Evolutionary conservation across 2,329 filamentous ascomycete species (phyloP).

Genomic region (Aspergillus fumigatiaffinis): DNA sequence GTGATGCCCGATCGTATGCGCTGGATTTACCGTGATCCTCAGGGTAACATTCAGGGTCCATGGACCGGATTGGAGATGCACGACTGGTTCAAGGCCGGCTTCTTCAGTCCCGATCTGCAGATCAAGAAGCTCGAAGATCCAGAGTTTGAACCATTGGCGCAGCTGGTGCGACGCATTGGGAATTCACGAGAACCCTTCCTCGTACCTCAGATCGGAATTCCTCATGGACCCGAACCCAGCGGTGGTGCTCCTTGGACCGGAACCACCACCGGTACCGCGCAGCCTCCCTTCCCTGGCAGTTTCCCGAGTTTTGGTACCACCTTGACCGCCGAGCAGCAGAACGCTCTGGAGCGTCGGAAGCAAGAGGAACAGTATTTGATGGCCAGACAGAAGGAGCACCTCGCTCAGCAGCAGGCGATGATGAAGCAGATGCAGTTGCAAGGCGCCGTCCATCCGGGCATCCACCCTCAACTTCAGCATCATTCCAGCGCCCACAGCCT

Average conservation of each 20-base stretch:
- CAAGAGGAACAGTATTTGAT: slow-evolving; percentile 98
- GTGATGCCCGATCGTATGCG: slow-evolving; percentile 99
- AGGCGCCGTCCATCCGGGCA: slow-evolving; percentile 45
- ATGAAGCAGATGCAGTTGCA: slow-evolving; percentile 69
- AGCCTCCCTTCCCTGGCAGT: slow-evolving; percentile 85
- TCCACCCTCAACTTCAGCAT: slow-evolving; percentile 70
- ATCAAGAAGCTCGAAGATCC: slow-evolving; percentile 92
- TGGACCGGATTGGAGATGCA: slow-evolving; percentile 99
- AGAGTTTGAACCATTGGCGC: slow-evolving; percentile 91
- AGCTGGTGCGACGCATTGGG: slow-evolving; percentile 90
- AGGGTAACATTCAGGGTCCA: slow-evolving; percentile 86
- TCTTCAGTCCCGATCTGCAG: slow-evolving; percentile 89
- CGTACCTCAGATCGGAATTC: slow-evolving; percentile 92
- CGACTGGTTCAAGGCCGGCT: slow-evolving; percentile 98
- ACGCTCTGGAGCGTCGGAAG: slow-evolving; percentile 91
- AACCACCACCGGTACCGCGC: slow-evolving; percentile 57
- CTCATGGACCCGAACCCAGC: slow-evolving; percentile 70
- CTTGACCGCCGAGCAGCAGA: slow-evolving; percentile 94
- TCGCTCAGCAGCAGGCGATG: slow-evolving; percentile 79
- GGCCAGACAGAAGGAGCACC: slow-evolving; percentile 90
- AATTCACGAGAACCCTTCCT: slow-evolving; percentile 97
- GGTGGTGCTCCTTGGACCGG: slow-evolving; percentile 50
- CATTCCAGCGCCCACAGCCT: slow-evolving; percentile 93
- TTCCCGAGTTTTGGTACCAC: slow-evolving; percentile 97
- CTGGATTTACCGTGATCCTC: slow-evolving; percentile 96